phyloP scores from a whole-genome alignment of 2,329 filamentous ascomycete genomes.

The Aspergillus calidoustus region DNA sequence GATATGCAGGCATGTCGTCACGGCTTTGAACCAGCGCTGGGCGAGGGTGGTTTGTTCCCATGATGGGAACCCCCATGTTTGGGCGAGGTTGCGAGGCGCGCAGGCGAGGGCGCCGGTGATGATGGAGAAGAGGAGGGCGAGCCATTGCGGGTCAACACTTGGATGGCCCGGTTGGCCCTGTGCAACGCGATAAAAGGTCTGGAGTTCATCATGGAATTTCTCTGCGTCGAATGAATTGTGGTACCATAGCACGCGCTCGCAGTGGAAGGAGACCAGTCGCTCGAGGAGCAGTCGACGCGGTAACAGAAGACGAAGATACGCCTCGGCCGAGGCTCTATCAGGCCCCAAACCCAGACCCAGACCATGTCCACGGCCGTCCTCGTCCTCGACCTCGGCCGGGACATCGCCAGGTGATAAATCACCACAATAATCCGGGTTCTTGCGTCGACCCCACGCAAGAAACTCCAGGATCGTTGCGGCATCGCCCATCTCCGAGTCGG shows the following conservation, averaged over 20 bases:
- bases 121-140: conserved; percentile 51
- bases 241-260: conserved; percentile 44
- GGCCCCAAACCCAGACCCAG: not conserved
- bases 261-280: conserved; percentile 44
- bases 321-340: conserved; percentile 9
- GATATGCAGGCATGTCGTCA: conserved; percentile 51
- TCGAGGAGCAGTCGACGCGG: conserved; percentile 28
- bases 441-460: conserved; percentile 54
- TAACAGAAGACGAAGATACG: conserved; percentile 44
- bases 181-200: conserved; percentile 29
- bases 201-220: conserved; percentile 44
- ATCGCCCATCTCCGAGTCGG: conserved; percentile 37
- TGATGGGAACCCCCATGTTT: conserved; percentile 51
- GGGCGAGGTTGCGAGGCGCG: conserved; percentile 40
- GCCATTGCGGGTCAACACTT: conserved; percentile 51
- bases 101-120: conserved; percentile 50
- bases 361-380: conserved; percentile 15
- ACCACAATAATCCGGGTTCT: conserved; percentile 41
- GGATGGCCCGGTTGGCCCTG: conserved; percentile 38
- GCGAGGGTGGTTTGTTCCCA: conserved; percentile 49
- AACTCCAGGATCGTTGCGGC: conserved; percentile 55
- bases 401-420: conserved; percentile 31
- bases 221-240: conserved; percentile 46
- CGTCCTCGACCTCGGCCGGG: conserved; percentile 1
- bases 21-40: conserved; percentile 52